Percentiles rank a stretch among this genome's conserved stretches.
Evolutionary conservation across 768 basidiomycete species (phyloP).

Genomic region (Rhizopogon roseolus): DNA sequence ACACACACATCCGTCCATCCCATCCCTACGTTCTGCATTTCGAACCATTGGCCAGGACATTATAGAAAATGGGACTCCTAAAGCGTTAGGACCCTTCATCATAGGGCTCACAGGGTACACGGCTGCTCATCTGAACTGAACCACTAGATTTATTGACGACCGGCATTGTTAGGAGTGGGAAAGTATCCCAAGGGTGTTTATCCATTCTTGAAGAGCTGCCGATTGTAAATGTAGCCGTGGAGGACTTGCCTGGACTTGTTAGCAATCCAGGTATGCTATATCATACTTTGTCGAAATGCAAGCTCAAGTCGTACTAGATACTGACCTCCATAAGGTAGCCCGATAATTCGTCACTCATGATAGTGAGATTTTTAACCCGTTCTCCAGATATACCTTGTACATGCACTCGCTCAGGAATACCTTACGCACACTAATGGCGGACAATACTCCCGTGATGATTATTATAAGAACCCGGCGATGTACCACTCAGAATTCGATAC

Average conservation of each 20-base stretch:
- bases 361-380: background rate
- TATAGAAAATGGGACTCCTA: conserved; percentile 50
- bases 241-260: conserved; percentile 56
- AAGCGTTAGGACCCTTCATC: conserved; percentile 69
- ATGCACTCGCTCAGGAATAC: conserved; percentile 67
- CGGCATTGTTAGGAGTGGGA: conserved; percentile 53
- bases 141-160: background rate
- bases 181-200: conserved; percentile 75
- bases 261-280: conserved; percentile 39
- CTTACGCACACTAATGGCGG: conserved; percentile 52
- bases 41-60: conserved; percentile 56
- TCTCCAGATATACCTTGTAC: conserved; percentile 69
- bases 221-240: conserved; percentile 47
- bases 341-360: background rate
- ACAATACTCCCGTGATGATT: conserved; percentile 58
- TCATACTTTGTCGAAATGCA: background rate
- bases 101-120: conserved; percentile 77
- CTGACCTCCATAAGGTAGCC: conserved; percentile 52
- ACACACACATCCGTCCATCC: conserved; percentile 61
- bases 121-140: conserved; percentile 10
- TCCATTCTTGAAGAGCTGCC: conserved; percentile 72
- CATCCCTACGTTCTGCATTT: conserved; percentile 47
- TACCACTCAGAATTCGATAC: conserved; percentile 68
- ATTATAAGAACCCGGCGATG: conserved; percentile 64
- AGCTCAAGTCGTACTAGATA: conserved; percentile 30